Percentiles rank a stretch among this genome's conserved stretches.
Conservation (phyloP, 106 monocot species). For the Cymbidium sinense region DNA sequence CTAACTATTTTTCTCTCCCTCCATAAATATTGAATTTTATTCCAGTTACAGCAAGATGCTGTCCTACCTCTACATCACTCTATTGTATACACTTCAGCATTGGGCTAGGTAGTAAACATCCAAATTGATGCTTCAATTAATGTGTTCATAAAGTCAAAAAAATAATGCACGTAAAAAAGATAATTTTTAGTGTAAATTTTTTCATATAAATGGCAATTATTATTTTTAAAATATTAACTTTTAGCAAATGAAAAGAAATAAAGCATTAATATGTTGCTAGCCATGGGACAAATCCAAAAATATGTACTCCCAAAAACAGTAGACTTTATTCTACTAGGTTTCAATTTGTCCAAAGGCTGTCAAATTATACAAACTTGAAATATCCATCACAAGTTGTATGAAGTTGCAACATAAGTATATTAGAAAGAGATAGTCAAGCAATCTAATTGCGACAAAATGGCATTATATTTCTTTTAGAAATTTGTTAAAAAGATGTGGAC, state of each 20-base stretch:
- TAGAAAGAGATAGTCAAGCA: not conserved
- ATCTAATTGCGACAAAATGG: not conserved
- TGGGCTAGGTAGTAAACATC: too few species aligned
- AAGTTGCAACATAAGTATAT: not conserved
- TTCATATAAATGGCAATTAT: not conserved
- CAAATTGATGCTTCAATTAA: too few species aligned
- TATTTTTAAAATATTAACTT: not conserved
- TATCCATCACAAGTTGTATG: not conserved
- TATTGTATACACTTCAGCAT: too few species aligned
- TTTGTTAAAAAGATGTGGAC: not conserved
- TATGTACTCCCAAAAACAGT: not conserved
- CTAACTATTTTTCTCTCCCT: too few species aligned
- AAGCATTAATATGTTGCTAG: not conserved
- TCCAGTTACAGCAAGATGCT: too few species aligned
- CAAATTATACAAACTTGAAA: not conserved
- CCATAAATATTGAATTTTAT: too few species aligned
- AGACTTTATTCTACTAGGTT: not conserved
- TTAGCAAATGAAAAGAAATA: not conserved
- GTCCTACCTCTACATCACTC: too few species aligned
- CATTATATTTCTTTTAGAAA: not conserved
- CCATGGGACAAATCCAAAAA: too few species aligned
- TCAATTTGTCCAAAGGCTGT: not conserved
- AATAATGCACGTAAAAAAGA: not conserved
- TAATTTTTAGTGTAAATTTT: not conserved
- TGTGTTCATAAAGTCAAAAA: not conserved